Evolutionary conservation across 2,329 filamentous ascomycete species (phyloP).

Genomic region (Daldinia sp.): DNA sequence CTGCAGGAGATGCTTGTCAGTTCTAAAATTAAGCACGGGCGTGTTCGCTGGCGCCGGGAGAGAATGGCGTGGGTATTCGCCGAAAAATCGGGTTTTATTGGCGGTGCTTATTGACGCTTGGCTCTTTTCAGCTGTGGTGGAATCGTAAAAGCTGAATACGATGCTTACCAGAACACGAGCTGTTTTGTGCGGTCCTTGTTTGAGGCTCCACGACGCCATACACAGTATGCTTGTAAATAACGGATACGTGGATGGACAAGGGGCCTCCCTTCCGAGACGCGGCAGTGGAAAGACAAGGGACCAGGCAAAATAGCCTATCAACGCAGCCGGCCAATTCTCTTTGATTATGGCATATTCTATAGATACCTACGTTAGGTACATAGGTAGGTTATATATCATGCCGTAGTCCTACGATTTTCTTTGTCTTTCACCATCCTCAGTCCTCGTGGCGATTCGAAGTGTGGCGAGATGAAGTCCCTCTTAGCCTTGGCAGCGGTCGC

Average conservation of each 20-base stretch:
- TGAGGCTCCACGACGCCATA: background rate
- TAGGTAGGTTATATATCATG: too few relatives aligned
- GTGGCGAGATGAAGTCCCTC: conserved; percentile 32
- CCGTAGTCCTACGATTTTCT: background rate
- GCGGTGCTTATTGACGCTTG: background rate
- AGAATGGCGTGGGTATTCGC: too few relatives aligned
- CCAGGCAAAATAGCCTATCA: conserved; percentile 21
- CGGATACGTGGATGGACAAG: background rate
- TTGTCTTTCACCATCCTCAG: background rate
- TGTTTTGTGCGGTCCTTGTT: background rate
- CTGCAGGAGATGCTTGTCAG: background rate
- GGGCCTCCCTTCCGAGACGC: background rate
- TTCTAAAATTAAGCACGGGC: background rate
- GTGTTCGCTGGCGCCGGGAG: too few relatives aligned
- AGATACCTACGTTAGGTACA: too few relatives aligned
- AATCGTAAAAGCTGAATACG: background rate
- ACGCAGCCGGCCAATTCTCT: background rate
- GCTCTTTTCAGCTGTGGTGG: background rate
- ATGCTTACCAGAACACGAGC: background rate
- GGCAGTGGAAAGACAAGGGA: background rate
- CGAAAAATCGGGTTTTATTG: background rate
- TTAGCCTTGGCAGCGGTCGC: conserved; percentile 11
- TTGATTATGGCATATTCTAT: background rate
- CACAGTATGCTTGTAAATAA: background rate
- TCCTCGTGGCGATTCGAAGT: background rate